phyloP scores from a whole-genome alignment of 495 filamentous ascomycete genomes.

The Annulohypoxylon nitens region DNA sequence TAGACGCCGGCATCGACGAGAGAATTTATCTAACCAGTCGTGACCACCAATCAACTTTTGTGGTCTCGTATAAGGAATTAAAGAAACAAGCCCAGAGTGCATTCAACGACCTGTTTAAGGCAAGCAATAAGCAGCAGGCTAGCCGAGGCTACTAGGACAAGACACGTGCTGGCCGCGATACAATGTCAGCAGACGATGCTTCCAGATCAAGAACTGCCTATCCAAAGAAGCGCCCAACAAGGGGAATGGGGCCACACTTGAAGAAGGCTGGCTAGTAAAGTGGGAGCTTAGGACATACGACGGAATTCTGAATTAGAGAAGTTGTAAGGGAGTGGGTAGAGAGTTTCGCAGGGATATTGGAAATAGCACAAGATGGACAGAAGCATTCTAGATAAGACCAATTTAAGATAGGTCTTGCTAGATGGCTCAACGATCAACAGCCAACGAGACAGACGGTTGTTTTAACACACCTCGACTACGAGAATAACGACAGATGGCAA shows the following conservation, averaged over 20 bases:
- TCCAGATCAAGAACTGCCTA: neutral
- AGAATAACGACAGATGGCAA: slow-evolving; percentile 2
- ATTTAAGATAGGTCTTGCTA: neutral
- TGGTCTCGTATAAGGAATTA: slow-evolving; percentile 89
- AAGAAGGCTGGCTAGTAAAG: neutral
- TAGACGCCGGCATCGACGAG: slow-evolving; percentile 92
- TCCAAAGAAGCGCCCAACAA: neutral
- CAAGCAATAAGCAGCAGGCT: slow-evolving; percentile 49
- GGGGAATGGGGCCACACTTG: neutral
- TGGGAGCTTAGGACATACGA: neutral
- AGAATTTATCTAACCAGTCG: slow-evolving; percentile 85
- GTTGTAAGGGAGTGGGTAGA: neutral
- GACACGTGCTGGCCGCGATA: neutral
- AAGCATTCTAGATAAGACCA: neutral
- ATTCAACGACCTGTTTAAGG: slow-evolving; percentile 83
- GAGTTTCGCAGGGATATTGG: slow-evolving; percentile 6
- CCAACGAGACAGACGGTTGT: neutral
- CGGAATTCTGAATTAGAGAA: neutral
- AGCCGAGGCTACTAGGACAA: slow-evolving; percentile 39
- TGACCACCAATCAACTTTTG: slow-evolving; percentile 86
- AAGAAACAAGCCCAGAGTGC: slow-evolving; percentile 81
- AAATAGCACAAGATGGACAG: slow-evolving; percentile 17
- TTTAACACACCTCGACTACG: neutral
- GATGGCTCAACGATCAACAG: slow-evolving; percentile 4
- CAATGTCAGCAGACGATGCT: slow-evolving; percentile 11